Base-by-base conservation (phyloP, 169 alveolate genomes). In the Plasmodium vivax region DNA sequence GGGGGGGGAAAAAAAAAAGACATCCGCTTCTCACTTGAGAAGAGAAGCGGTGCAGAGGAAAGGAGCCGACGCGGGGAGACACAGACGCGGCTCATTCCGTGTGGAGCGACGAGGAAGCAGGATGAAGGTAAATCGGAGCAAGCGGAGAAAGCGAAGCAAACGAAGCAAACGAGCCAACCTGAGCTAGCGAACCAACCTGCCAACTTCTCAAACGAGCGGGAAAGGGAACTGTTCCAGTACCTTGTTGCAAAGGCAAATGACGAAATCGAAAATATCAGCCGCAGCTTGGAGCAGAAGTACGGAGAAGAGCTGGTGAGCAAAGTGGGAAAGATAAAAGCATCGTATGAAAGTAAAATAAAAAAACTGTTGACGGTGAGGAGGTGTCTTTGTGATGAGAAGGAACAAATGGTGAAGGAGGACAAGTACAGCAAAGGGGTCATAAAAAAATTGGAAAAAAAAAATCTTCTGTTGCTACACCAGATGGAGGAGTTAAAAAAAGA, bases 151-250 rank as follows among this genome's bases (percentile, higher is more conserved):
- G 36, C 51, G 51, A 30, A 71, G 16, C 80, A 73, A 14, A 56
- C 12, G 34, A 38, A 38, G 36, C 41, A 41, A 27, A 19, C 51
- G 51, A 30, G 38, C 16, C 80, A 73, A 14, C 30, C 12, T 16
- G 23, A 19, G 36, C 41, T 23, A 27, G 14, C 58, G 19, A 2
- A 51, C 9, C 43, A 30, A 0, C n/a, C 38, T 51, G 43, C 23
- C 32, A 56, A 51, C 1, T 85, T 85, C 68, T 45, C 93, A 27
- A 85, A 75, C 45, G 87, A 85, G 6, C 74, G 41, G 27, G 93
- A 85, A 51, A 30, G 80, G 68, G 93, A 85, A 68, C 43, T 85
- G 10, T 85, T 85, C 51, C 87, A 75, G 36, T 85, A 85, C 43
- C n/a, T 85, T 51, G 75, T 85, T 51, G 38, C 34, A 75, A 51